These are phyloP conservation scores for Coix lacrymajobi DNA, from an alignment of 176 grass and related monocot genomes.

Conservation along the genomic window DNA sequence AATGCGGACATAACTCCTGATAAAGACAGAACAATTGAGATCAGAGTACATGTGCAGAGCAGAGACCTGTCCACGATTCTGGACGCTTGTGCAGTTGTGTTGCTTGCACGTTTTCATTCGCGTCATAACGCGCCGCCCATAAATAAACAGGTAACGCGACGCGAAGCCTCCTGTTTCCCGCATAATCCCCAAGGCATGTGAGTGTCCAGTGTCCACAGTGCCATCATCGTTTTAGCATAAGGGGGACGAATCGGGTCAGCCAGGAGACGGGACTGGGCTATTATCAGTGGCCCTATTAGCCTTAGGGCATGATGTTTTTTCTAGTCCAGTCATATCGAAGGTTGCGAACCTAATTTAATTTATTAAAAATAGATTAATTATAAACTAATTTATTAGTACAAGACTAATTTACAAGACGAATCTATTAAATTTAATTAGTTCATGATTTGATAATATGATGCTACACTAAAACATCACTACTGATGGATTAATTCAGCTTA, in stretches of 20 bases:
- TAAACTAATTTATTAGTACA: too few species aligned
- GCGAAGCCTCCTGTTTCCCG: neutral
- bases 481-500: too few species aligned
- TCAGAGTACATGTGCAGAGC: neutral
- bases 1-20: neutral
- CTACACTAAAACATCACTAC: too few species aligned
- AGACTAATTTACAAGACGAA: too few species aligned
- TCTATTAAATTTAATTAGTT: too few species aligned
- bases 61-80: neutral
- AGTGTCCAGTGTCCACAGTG: too few species aligned
- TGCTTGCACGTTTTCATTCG: neutral
- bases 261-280: neutral
- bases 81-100: neutral
- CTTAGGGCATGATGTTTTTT: too few species aligned
- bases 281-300: neutral
- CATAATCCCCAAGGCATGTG: slow-evolving; percentile 2
- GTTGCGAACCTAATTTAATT: too few species aligned
- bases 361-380: too few species aligned
- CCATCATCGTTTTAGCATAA: neutral
- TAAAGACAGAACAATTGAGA: neutral
- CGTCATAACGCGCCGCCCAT: neutral
- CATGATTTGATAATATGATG: too few species aligned
- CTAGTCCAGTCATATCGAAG: too few species aligned
- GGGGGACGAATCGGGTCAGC: neutral
- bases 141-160: neutral